Conservation (phyloP, 352 stramenopile genomes). For the Discostella stelligera region DNA sequence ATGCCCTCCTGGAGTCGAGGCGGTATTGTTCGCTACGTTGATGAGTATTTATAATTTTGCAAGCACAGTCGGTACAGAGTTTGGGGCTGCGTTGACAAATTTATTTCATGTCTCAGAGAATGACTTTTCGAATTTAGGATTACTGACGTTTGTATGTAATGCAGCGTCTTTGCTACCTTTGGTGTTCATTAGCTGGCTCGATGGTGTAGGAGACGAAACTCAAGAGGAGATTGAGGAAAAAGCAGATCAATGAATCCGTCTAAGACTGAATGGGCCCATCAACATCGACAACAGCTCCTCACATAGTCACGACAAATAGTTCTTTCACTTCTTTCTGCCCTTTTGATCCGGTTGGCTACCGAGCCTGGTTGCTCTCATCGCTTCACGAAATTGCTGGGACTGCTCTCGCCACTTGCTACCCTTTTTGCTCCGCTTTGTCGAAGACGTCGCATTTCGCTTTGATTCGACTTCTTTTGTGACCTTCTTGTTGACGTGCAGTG, state of each 20-base stretch:
- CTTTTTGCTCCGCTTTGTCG: constrained; percentile 33
- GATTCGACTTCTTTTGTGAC: constrained; percentile 33
- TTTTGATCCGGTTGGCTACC: constrained; percentile 17
- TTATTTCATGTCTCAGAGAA: constrained; percentile 87
- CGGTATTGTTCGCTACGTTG: constrained; percentile 93
- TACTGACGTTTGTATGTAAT: constrained; percentile 90
- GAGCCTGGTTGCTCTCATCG: constrained; percentile 41
- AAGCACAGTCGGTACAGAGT: constrained; percentile 89
- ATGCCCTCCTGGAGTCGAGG: constrained; percentile 93
- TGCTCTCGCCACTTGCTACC: constrained; percentile 35
- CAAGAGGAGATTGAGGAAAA: constrained; percentile 67
- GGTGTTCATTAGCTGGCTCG: constrained; percentile 81
- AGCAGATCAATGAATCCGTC: neutral
- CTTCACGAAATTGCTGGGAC: constrained; percentile 29
- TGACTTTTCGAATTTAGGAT: constrained; percentile 89
- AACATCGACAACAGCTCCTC: neutral
- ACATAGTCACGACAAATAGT: neutral
- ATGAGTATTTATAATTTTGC: constrained; percentile 97
- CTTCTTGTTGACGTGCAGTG: constrained; percentile 34
- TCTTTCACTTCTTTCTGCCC: constrained; percentile 8
- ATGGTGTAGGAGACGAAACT: constrained; percentile 63
- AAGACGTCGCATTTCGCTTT: constrained; percentile 12
- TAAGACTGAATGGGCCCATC: neutral
- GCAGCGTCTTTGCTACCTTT: constrained; percentile 89
- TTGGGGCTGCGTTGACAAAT: constrained; percentile 88